These are phyloP conservation scores for Immersiporthe knoxdaviesiana DNA, from an alignment of 2,329 filamentous ascomycete genomes.

Conservation along the genomic window DNA sequence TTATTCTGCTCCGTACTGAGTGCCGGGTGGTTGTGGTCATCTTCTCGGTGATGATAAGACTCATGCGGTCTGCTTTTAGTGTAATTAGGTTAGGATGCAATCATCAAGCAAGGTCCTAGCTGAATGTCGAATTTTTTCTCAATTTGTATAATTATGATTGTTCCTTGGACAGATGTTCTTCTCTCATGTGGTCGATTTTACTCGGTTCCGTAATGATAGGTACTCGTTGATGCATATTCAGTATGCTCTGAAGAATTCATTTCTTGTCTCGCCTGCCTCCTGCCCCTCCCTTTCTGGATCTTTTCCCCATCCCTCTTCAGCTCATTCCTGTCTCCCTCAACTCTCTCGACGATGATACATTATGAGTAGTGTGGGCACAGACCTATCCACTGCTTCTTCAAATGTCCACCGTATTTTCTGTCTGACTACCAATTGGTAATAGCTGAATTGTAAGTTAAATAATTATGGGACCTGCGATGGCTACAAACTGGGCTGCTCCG, in stretches of 20 bases:
- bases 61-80: neutral
- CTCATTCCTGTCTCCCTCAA: neutral
- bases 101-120: too few relatives aligned
- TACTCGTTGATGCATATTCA: too few relatives aligned
- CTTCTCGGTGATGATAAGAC: neutral
- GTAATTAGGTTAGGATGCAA: too few relatives aligned
- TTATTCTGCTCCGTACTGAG: neutral
- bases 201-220: too few relatives aligned
- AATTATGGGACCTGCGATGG: neutral
- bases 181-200: too few relatives aligned
- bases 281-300: neutral
- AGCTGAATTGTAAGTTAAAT: neutral
- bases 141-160: too few relatives aligned
- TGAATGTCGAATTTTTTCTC: too few relatives aligned
- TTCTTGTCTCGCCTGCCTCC: neutral
- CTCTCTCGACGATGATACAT: neutral
- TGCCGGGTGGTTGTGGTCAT: neutral
- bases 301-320: neutral
- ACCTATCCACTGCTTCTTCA: neutral
- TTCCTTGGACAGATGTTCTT: too few relatives aligned
- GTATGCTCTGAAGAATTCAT: neutral
- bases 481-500: neutral
- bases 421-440: neutral
- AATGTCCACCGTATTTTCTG: too few relatives aligned
- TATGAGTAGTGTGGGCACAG: neutral